A percentile compares a stretch with the other conserved stretches of the same genome.
phyloP scores from a whole-genome alignment of 371 early-diverging fungal genomes.

The Mortierella sp. region DNA sequence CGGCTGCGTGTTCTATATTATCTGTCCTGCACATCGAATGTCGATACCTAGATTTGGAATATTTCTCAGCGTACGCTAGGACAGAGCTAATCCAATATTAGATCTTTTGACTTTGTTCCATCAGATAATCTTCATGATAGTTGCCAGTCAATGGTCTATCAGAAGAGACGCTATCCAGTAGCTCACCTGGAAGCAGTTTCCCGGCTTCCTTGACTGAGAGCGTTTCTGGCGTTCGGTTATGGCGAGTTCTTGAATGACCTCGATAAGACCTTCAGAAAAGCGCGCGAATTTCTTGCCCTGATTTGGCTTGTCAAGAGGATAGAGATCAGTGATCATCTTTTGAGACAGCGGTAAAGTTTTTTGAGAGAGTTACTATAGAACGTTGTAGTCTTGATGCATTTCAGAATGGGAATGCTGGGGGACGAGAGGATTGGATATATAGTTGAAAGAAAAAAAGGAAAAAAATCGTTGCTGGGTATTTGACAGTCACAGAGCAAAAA shows the following conservation, averaged over 20 bases:
- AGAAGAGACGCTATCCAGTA: slow-evolving; percentile 1
- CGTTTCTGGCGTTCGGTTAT: slow-evolving; percentile 21
- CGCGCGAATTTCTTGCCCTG: slow-evolving; percentile 18
- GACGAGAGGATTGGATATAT: neutral
- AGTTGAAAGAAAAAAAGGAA: neutral
- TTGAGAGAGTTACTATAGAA: slow-evolving; percentile 31
- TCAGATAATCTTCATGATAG: slow-evolving; percentile 8
- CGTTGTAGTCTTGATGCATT: slow-evolving; percentile 35
- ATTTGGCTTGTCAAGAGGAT: slow-evolving; percentile 15
- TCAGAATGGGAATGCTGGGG: neutral
- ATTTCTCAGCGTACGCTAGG: neutral
- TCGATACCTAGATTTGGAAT: neutral
- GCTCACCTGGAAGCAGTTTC: slow-evolving; percentile 18
- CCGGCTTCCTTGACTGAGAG: slow-evolving; percentile 11
- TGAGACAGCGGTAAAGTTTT: neutral
- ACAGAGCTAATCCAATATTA: slow-evolving; percentile 27
- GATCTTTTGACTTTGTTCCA: slow-evolving; percentile 20
- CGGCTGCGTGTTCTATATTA: slow-evolving; percentile 13
- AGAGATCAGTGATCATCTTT: neutral
- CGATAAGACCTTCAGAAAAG: slow-evolving; percentile 20
- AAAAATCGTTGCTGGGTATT: neutral
- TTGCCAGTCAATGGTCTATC: neutral
- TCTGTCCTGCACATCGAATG: neutral
- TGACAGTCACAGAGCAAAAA: too few relatives aligned
- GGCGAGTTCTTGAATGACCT: slow-evolving; percentile 27